Conservation (phyloP, 305 asterid species). For the Lippia alba region DNA sequence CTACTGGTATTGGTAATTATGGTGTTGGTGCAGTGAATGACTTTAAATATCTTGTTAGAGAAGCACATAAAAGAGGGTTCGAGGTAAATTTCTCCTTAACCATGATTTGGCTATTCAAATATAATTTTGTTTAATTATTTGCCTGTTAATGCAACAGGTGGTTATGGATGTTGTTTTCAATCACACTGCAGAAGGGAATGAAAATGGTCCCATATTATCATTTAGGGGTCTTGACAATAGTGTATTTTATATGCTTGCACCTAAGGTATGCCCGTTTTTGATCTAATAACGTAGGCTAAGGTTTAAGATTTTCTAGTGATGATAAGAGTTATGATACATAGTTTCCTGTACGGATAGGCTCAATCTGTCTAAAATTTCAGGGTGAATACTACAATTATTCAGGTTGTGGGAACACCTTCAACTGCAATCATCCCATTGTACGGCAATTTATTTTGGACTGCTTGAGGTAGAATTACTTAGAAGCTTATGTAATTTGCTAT, state of each 20-base stretch:
- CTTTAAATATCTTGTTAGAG: slow-evolving; percentile 86
- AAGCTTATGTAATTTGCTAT: slow-evolving; percentile 1
- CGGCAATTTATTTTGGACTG: slow-evolving; percentile 92
- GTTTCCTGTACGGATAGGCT: neutral
- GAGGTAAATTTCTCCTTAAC: slow-evolving; percentile 59
- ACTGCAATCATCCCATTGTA: slow-evolving; percentile 93
- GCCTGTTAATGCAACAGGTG: slow-evolving; percentile 59
- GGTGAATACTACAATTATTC: slow-evolving; percentile 98
- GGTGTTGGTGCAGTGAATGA: slow-evolving; percentile 84
- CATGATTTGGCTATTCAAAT: slow-evolving; percentile 21
- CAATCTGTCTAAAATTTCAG: slow-evolving; percentile 47
- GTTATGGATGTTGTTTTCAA: slow-evolving; percentile 98
- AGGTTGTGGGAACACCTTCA: slow-evolving; percentile 98
- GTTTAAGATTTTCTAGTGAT: slow-evolving; percentile 9
- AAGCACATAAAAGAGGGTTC: slow-evolving; percentile 93
- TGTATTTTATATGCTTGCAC: slow-evolving; percentile 94
- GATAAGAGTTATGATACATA: slow-evolving; percentile 18
- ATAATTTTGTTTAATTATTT: slow-evolving; percentile 29
- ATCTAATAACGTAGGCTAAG: neutral
- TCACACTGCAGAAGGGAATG: slow-evolving; percentile 99
- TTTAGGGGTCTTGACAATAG: slow-evolving; percentile 94
- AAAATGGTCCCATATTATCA: slow-evolving; percentile 82
- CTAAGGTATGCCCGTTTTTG: slow-evolving; percentile 60
- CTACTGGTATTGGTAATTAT: slow-evolving; percentile 59
- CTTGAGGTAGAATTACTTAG: slow-evolving; percentile 66